Evolutionary conservation across 2,329 filamentous ascomycete species (phyloP), one percentile per base, ranked within the genome.

Genomic region (Emmonsiellopsis sp.): DNA sequence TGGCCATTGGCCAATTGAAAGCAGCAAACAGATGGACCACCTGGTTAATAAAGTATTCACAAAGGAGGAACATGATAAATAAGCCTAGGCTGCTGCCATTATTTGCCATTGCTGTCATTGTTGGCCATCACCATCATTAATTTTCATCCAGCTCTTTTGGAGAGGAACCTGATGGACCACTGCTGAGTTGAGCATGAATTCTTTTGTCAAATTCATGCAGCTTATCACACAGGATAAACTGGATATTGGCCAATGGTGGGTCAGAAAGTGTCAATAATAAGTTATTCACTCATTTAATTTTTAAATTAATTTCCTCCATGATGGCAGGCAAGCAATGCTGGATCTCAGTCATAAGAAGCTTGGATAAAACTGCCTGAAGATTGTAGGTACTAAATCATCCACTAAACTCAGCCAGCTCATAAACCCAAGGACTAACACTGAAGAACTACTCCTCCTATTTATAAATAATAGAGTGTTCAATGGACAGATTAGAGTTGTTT

Each of bases 231-330:
- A 94, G 77, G 8, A 83, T 80, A 0, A 83, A 73, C n/a, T 83
- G 78, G 0, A 89, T 79, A 43, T 89, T 87, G 0, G 73, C 69
- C 0, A 69, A 69, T 0, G 86, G 85, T 0, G 87, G 78, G 38
- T 88, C 84, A 0, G 87, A 87, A 0, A 91, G 76, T 0, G 69
- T 70, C 0, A 65, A 58, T 0, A 94, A 74, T 53, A 85, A 71
- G 0, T 63, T 60, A 1, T 81, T 73, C 2, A 90, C 80, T 0
- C 73, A 64, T 0, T n/a, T n/a, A n/a, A n/a, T n/a, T n/a, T n/a
- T n/a, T n/a, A n/a, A n/a, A n/a, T n/a, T n/a, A n/a, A n/a, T 75
- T 15, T 76, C 67, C 0, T 64, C 58, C 0, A 71, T 66, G 3
- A 73, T 68, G 0, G 52, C 42, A 0, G 70, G 70, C 10, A 73